These are phyloP conservation scores for Corynascus novoguineensis DNA, from an alignment of 495 filamentous ascomycete species.

Conservation along the genomic window DNA sequence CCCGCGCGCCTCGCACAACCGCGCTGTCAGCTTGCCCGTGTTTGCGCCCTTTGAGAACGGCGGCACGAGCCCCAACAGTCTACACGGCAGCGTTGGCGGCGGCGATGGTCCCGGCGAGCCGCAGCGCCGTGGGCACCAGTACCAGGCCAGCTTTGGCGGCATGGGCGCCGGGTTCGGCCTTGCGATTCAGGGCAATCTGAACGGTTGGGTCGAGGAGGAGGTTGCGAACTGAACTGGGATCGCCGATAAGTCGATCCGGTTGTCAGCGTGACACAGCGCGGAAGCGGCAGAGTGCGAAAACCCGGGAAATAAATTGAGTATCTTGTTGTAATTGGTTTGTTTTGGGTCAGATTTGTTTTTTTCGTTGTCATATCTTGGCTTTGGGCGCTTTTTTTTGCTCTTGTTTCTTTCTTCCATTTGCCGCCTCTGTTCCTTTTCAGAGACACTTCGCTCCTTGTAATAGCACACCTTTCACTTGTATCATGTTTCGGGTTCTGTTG, in stretches of 20 bases:
- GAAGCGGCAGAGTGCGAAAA: background rate
- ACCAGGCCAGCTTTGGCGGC: slow-evolving; percentile 50
- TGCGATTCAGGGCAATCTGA: slow-evolving; percentile 47
- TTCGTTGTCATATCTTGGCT: too few relatives aligned
- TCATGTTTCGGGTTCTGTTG: slow-evolving; percentile 20
- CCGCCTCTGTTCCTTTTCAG: slow-evolving; percentile 12
- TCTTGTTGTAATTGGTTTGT: slow-evolving; percentile 22
- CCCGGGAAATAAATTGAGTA: slow-evolving; percentile 13
- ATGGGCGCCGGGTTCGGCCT: slow-evolving; percentile 47
- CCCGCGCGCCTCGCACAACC: slow-evolving; percentile 65
- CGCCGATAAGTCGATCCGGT: background rate
- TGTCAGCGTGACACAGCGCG: background rate
- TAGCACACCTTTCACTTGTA: slow-evolving; percentile 22
- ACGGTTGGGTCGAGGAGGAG: slow-evolving; percentile 55
- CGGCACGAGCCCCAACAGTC: slow-evolving; percentile 41
- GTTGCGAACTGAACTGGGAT: slow-evolving; percentile 38
- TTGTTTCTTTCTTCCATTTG: slow-evolving; percentile 13
- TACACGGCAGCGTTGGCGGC: slow-evolving; percentile 33
- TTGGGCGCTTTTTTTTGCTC: too few relatives aligned
- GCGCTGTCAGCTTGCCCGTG: slow-evolving; percentile 77
- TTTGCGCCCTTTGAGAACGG: slow-evolving; percentile 51
- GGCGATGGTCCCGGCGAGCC: slow-evolving; percentile 36
- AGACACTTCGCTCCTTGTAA: slow-evolving; percentile 24
- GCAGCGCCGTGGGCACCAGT: slow-evolving; percentile 50
- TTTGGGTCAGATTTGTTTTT: background rate